A percentile compares a stretch with the other conserved stretches of the same genome.
phyloP scores from a whole-genome alignment of 352 stramenopile species.

The Phytophthora hibernalis region DNA sequence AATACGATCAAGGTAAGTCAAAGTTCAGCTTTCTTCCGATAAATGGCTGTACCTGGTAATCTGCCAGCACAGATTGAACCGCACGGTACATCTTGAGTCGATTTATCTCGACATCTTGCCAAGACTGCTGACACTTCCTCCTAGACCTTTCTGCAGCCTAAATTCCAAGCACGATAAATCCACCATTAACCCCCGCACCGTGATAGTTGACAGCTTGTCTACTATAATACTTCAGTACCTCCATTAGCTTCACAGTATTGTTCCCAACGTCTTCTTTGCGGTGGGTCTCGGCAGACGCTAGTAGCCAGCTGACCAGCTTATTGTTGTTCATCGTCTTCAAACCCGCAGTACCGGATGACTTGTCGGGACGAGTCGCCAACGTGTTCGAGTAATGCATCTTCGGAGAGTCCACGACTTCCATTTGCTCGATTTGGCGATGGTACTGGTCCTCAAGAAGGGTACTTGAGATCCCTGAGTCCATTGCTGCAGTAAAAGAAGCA shows the following conservation, averaged over 20 bases:
- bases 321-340: conserved; percentile 63
- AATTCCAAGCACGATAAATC: background rate
- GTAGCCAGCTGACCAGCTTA: conserved; percentile 84
- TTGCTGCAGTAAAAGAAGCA: conserved; percentile 63
- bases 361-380: conserved; percentile 10
- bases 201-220: background rate
- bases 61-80: conserved; percentile 75
- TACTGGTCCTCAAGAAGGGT: conserved; percentile 78
- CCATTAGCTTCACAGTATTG: conserved; percentile 64
- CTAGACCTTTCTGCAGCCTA: conserved; percentile 69
- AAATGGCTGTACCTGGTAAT: conserved; percentile 67
- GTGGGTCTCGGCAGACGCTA: conserved; percentile 63
- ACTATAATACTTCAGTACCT: too few relatives aligned
- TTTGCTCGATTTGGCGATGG: conserved; percentile 49
- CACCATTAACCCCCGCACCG: background rate
- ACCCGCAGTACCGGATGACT: conserved; percentile 15
- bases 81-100: conserved; percentile 73
- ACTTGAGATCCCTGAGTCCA: conserved; percentile 80
- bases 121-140: conserved; percentile 69
- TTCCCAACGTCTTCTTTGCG: conserved; percentile 73
- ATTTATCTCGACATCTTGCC: conserved; percentile 66
- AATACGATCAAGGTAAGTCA: background rate
- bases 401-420: conserved; percentile 32
- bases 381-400: conserved; percentile 12
- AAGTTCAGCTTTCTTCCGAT: background rate